These are phyloP conservation scores for Verruconis gallopava DNA, from an alignment of 2,329 filamentous ascomycete species.

Conservation along the genomic window DNA sequence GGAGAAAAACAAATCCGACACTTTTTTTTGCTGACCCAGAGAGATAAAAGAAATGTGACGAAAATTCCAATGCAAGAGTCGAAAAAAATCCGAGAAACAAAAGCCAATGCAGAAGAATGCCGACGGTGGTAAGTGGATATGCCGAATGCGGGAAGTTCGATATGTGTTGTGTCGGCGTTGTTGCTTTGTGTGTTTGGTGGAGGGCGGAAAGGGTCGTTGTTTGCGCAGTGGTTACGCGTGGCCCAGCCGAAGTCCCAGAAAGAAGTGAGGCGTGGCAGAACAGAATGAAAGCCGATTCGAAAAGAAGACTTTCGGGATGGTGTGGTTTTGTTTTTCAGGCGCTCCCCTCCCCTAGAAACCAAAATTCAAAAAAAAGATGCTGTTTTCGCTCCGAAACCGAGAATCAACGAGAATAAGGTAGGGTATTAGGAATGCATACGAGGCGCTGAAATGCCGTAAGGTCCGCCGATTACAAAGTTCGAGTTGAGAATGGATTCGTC, in stretches of 20 bases:
- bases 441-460: neutral
- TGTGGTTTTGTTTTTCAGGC: constrained; percentile 3
- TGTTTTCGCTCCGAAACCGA: neutral
- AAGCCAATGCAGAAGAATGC: neutral
- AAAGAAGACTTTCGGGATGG: neutral
- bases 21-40: neutral
- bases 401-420: neutral
- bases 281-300: neutral
- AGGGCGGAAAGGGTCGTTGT: constrained; percentile 3
- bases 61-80: too few relatives aligned
- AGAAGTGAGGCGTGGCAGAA: neutral
- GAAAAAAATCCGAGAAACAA: neutral
- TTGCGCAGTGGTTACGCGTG: neutral
- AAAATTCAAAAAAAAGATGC: constrained; percentile 3
- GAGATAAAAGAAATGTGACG: too few relatives aligned
- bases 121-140: neutral
- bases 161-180: too few relatives aligned
- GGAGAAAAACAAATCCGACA: neutral
- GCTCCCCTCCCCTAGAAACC: too few relatives aligned
- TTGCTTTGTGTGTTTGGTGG: too few relatives aligned
- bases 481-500: neutral
- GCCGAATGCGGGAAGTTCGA: too few relatives aligned
- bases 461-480: neutral
- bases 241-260: neutral
- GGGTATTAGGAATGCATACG: constrained; percentile 4